Conservation (phyloP, 331 rosid species). For the Saraca asoca region DNA sequence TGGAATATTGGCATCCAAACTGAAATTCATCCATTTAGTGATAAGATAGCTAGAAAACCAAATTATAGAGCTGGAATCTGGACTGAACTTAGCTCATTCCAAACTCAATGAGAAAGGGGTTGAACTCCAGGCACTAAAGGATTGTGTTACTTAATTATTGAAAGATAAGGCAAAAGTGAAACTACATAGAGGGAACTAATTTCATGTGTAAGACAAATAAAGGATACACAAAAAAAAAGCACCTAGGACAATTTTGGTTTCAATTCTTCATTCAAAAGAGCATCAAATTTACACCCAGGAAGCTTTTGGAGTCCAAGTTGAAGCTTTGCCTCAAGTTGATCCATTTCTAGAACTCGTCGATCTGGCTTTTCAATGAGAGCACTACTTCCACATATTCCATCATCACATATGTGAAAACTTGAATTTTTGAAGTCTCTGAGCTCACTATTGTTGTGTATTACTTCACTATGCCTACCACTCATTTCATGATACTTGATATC, state of each 20-base stretch:
- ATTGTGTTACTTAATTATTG: slow-evolving; percentile 43
- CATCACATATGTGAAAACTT: slow-evolving; percentile 35
- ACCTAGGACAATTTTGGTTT: slow-evolving; percentile 48
- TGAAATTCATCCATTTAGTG: slow-evolving; percentile 61
- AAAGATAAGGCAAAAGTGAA: too few species aligned
- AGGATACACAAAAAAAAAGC: slow-evolving; percentile 23
- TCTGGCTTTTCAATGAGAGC: slow-evolving; percentile 63
- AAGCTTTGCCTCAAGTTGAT: slow-evolving; percentile 70
- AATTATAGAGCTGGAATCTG: slow-evolving; percentile 68
- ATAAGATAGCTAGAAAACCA: slow-evolving; percentile 60
- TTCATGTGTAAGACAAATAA: background rate
- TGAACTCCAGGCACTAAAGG: slow-evolving; percentile 70
- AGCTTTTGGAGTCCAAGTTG: slow-evolving; percentile 65
- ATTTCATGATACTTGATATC: slow-evolving; percentile 24
- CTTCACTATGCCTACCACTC: slow-evolving; percentile 31
- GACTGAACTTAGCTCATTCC: slow-evolving; percentile 53
- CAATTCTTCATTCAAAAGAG: slow-evolving; percentile 34
- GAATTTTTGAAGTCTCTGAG: slow-evolving; percentile 32
- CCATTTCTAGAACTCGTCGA: slow-evolving; percentile 50
- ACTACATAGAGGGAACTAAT: too few species aligned
- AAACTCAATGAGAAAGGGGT: slow-evolving; percentile 63
- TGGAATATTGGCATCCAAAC: slow-evolving; percentile 55
- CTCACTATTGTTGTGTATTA: slow-evolving; percentile 35
- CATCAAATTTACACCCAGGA: slow-evolving; percentile 49
- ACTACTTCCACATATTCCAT: slow-evolving; percentile 65